Evolutionary conservation across 306 rosid species (phyloP), one percentile per base, ranked within the genome.

Genomic region (Malus sylvestris): DNA sequence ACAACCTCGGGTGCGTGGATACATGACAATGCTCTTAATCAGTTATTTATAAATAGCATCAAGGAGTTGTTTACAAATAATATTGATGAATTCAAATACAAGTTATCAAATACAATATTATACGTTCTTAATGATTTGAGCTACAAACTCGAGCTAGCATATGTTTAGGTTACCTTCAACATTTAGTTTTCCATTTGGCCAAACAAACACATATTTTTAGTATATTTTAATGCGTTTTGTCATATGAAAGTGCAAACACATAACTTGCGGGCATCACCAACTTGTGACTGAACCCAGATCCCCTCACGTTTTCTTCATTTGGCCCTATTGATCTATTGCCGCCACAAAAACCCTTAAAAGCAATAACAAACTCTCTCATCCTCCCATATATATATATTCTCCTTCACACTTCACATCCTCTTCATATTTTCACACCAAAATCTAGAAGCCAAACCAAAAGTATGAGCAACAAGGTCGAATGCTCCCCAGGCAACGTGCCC

Each of bases 401-500:
- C 5, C 42, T 35, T 70, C 9, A 33, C 25, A 16, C 66, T 38
- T 42, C 38, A 8, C 27, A 33, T 51, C 29, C 27, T 57, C 62
- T 25, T 52, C 53, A 53, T 25, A 77, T 13, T 20, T 57, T 57
- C 62, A n/a, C 62, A 20, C 27, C 2, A 51, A 51, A 51, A 51
- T 1, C 6, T 51, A 16, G 55, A 49, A 49, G 3, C 59, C 38
- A 38, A 22, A 57, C n/a, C 53, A 38, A 13, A 29, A 65, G 5
- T 16, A 88, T 88, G 92, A 85, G 80, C 75, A 52, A 61, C 44
- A 65, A 51, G 6, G 44, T 15, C 73, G 62, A 12, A 16, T 58
- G 57, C 44, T 81, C 81, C 12, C 61, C 32, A 33, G 86, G 81
- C 52, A 87, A 76, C 40, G 76, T 86, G n/a, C 84, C 89, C 77